Evolutionary conservation across 2,329 filamentous ascomycete species (phyloP), one percentile per base, ranked within the genome.

Genomic region (Exophiala xenobiotica): DNA sequence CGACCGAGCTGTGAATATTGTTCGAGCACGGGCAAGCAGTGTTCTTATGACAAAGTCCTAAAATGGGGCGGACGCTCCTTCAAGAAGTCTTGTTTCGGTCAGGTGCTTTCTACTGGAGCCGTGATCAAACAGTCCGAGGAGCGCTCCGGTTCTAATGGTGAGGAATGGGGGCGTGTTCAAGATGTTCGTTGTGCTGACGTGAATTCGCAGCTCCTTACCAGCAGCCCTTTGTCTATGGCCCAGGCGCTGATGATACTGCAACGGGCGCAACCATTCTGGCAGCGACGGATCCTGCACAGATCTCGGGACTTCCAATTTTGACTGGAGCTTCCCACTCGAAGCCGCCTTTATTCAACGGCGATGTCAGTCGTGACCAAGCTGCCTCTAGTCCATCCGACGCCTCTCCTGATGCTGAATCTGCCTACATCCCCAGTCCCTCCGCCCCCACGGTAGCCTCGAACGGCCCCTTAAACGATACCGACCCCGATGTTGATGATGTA

Each of bases 1-100:
- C 38, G 38, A 22, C 38, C 38, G 12, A 40, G 19, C 11, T 40
- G 38, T 22, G 38, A 40, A 23, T 40, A 40, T 23, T 40, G 38
- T 11, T 20, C 22, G 6, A 40, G 22, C n/a, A 40, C 38, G 14
- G 38, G 38, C 11, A 40, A 40, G 20, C n/a, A 20, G 22, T 40
- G 38, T 23, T 40, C 38, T 12, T 40, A 40, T 22, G 38, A 40
- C 38, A 40, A 40, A 14, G 9, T 20, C 12, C 38, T 40, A 2
- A 20, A 22, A 40, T 40, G 38, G 38, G 38, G 38, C 19, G 38
- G 38, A 23, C 38, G 38, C 7, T 40, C 38, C 38, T 40, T 40
- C 14, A 20, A 23, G 19, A 40, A 40, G 14, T 40, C 38, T 40
- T 40, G 38, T 40, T 40, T 40, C 6, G 38, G 38, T 6, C 38